These are phyloP conservation scores for Solanum bulbocastanum DNA, from an alignment of 257 asterid genomes.

Conservation along the genomic window DNA sequence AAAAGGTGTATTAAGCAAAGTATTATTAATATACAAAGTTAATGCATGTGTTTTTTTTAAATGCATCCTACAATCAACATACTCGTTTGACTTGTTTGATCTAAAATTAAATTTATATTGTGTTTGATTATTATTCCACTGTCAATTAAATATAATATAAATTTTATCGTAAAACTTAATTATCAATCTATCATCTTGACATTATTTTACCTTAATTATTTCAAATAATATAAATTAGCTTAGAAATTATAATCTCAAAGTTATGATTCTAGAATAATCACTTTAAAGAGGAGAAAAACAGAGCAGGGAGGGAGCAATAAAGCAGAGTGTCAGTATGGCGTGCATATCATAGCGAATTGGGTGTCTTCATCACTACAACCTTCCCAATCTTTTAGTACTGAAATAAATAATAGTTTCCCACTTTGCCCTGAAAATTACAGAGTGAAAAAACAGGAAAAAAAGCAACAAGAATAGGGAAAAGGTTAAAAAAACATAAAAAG, in stretches of 20 bases:
- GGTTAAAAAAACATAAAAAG: not conserved
- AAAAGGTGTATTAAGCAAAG: not conserved
- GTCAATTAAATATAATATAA: too few species aligned
- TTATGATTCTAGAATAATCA: not conserved
- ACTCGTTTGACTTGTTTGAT: not conserved
- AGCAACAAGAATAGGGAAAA: not conserved
- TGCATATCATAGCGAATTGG: slow-evolving; percentile 34
- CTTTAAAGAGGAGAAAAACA: not conserved
- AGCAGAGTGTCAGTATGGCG: slow-evolving; percentile 49
- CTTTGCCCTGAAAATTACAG: slow-evolving; percentile 4
- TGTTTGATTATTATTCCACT: not conserved
- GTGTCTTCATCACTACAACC: slow-evolving; percentile 20
- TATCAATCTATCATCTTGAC: not conserved
- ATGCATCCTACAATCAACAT: not conserved
- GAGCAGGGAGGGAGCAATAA: slow-evolving; percentile 13
- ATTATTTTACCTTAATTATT: not conserved
- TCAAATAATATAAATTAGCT: not conserved
- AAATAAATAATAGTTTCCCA: slow-evolving; percentile 11
- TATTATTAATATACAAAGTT: not conserved
- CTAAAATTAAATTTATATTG: not conserved
- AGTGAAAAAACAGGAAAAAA: not conserved
- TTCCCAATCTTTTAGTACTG: slow-evolving; percentile 4
- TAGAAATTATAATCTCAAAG: too few species aligned
- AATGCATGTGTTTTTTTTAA: not conserved
- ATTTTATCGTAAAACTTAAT: too few species aligned